Evolutionary conservation across 139 green algal species (phyloP).

Genomic region (Chlamydomonas schloesseri): DNA sequence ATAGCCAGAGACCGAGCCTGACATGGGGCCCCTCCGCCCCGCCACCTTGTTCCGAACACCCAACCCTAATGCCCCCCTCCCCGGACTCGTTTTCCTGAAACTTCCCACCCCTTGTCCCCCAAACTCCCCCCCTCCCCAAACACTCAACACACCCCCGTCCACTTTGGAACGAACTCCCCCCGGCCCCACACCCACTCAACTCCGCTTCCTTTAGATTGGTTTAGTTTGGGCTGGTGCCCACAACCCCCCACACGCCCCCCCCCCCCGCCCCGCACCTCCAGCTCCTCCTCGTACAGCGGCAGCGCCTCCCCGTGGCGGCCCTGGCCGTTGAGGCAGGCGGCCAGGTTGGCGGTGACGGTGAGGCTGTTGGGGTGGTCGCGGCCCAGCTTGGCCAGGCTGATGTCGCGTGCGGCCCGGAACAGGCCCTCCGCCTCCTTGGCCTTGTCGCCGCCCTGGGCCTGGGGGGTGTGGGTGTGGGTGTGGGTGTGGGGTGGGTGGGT

Average conservation of each 20-base stretch:
- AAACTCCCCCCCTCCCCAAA: no score
- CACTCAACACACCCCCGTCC: no score
- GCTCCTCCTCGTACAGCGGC: constrained; percentile 30
- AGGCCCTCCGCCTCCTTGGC: constrained; percentile 28
- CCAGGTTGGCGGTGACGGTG: constrained; percentile 37
- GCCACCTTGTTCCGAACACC: no score
- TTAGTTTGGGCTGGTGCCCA: no score
- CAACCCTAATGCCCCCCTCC: no score
- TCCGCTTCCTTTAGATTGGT: no score
- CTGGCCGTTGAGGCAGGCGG: constrained; percentile 31
- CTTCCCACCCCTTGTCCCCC: no score
- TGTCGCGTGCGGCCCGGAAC: constrained; percentile 6
- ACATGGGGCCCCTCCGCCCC: no score
- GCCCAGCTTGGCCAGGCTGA: constrained; percentile 25
- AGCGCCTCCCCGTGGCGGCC: constrained; percentile 30
- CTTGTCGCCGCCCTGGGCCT: constrained; percentile 21
- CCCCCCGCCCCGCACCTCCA: constrained; percentile 21
- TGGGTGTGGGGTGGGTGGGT: background rate
- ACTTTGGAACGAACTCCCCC: no score
- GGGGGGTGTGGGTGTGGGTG: background rate
- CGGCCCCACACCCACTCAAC: no score
- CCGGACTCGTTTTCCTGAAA: no score
- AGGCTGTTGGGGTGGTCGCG: constrained; percentile 40
- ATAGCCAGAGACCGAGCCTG: no score
- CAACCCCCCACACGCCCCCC: background rate